Evolutionary conservation across 2,329 filamentous ascomycete genomes (phyloP), one percentile per base, ranked within the genome.

Genomic region (Fusarium papillatum): DNA sequence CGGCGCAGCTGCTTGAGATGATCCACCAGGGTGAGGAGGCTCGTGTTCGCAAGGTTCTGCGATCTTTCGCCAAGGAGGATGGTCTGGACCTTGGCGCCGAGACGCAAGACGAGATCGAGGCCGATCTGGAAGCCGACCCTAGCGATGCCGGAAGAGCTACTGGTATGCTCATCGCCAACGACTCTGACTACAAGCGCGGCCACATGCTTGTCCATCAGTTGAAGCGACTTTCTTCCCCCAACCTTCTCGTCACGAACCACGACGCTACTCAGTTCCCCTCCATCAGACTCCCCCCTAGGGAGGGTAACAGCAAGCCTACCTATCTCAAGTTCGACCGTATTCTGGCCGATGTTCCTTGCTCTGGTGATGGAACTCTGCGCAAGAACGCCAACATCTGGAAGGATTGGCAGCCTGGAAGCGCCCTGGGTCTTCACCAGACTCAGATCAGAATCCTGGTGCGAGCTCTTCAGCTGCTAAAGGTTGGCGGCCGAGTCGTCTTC

Each of bases 171-270:
- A 94, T 99, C 78, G 97, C 97, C 74, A 99, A 99, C 85, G 97
- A 99, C 81, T 93, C 95, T 79, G 97, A 99, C 84, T 98, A 98
- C 88, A 97, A 96, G 88, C 94, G 97, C 76, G 95, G 95, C 68
- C 97, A 98, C 85, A 97, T 99, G 94, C 87, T 99, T 82, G 95
- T 98, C 60, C 97, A 99, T 84, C 97, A 99, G 85, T 94, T 98
- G 80, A 99, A 99, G 89, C 94, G 97, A 73, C 89, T 99, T 63
- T 98, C 96, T 74, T 98, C 97, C 7, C 96, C 97, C 4, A 99
- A 99, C 83, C 88, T 99, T 78, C 94, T 99, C 74, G 96, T 99
- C 73, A 98, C 95, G 50, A 98, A 99, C 84, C 96, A 99, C 86
- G 97, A 99, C 84, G 97, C 97, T 50, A 98, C 96, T 7, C 92